These are phyloP conservation scores for Fusarium fracticaudum DNA, from an alignment of 2,329 filamentous ascomycete species.

Conservation along the genomic window DNA sequence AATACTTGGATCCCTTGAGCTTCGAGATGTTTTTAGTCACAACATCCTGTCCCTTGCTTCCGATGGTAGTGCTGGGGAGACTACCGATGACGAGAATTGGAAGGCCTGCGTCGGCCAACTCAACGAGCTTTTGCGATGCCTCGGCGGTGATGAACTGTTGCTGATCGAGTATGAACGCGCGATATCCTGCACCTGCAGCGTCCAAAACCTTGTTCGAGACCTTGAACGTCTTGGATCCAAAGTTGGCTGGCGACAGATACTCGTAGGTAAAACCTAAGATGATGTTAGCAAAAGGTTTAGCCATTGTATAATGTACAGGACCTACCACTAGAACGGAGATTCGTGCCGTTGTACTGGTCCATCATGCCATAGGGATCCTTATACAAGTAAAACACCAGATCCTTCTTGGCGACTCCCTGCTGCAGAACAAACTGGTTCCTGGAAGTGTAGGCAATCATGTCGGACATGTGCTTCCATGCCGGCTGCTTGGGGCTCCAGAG, in stretches of 20 bases:
- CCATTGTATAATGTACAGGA: no score
- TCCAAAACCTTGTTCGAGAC: neutral
- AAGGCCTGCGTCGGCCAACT: neutral
- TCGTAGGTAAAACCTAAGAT: neutral
- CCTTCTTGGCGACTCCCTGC: neutral
- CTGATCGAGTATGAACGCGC: neutral
- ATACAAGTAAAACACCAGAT: rapidly evolving
- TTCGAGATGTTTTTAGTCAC: neutral
- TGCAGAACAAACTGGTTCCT: neutral
- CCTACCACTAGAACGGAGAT: neutral
- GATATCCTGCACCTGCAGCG: neutral
- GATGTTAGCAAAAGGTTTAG: no score
- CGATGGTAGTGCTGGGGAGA: neutral
- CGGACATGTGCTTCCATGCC: neutral
- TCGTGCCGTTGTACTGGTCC: neutral
- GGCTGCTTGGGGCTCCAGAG: neutral
- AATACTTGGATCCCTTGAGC: neutral
- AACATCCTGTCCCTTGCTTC: neutral
- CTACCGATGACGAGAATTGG: neutral
- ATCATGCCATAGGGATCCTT: neutral
- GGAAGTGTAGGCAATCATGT: neutral
- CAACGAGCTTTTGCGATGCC: neutral
- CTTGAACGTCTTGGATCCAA: neutral
- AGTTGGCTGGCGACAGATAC: neutral
- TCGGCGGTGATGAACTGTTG: neutral